Evolutionary conservation across 164 flowering plant species (phyloP), one percentile per base, ranked within the genome.

Genomic region (Santalum album): DNA sequence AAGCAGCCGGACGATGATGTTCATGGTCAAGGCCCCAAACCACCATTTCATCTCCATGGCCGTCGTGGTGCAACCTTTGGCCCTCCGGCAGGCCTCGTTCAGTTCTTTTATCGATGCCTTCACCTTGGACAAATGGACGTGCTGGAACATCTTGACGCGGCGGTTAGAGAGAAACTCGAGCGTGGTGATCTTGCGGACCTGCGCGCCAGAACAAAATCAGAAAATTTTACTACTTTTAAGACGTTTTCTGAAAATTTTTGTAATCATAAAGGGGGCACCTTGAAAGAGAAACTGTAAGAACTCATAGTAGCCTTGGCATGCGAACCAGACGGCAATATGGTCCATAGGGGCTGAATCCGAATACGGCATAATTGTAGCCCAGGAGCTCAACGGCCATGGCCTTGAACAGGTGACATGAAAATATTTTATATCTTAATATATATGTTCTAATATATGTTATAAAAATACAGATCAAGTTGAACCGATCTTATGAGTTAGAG

Each of bases 1-100:
- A 38, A 25, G 56, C 60, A 63, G 58, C 57, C 51, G 57, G n/a
- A 68, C 43, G 7, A 65, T 51, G 18, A 70, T 55, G 24, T 74
- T 74, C 25, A 74, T n/a, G 0, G 43, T 55, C 25, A 72, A 12
- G 12, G 57, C 68, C 19, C 55, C 59, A 20, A 73, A 60, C 71
- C 64, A 42, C 20, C 52, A 21, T 39, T 60, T 63, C 61, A 69
- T 58, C 22, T 69, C 67, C 42, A 67, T 53, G 25, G 15, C 15
- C 40, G 16, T 5, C 35, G 15, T 1, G 40, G 12, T 36, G 35
- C n/a, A n/a, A n/a, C n/a, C n/a, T n/a, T n/a, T n/a, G n/a, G 34
- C 9, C 4, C 34, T 29, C 34, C 34, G 6, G 9, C 58, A 64
- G 1, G 35, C 18, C 16, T 23, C 16, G 17, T 57, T 10, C 6